Evolutionary conservation across 345 rosid species (phyloP).

Genomic region (Excoecaria agallocha): DNA sequence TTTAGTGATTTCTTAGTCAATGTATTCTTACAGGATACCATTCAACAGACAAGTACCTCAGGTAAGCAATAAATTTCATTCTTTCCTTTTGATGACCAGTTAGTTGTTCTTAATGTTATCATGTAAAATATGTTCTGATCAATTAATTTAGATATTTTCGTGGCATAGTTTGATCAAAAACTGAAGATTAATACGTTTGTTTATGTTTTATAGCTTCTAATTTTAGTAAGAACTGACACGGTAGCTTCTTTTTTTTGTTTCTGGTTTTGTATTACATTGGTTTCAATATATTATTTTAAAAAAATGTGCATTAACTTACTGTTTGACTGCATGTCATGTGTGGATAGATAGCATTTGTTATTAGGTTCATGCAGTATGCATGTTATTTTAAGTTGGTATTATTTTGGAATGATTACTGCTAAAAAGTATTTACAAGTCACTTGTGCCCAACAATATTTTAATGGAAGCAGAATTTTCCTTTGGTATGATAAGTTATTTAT

Average conservation of each 20-base stretch:
- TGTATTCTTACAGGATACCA: constrained; percentile 54
- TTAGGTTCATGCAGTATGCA: background rate
- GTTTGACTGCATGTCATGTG: background rate
- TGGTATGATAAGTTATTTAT: background rate
- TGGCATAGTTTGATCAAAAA: constrained; percentile 5
- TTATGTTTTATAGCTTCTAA: background rate
- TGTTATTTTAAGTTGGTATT: background rate
- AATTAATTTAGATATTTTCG: background rate
- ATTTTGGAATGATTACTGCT: background rate
- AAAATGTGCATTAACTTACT: background rate
- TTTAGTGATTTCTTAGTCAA: background rate
- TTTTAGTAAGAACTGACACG: background rate
- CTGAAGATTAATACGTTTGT: background rate
- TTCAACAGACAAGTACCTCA: constrained; percentile 59
- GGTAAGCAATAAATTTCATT: constrained; percentile 39
- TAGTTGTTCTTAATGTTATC: background rate
- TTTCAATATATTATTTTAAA: background rate
- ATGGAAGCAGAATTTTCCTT: background rate
- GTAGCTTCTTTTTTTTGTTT: background rate
- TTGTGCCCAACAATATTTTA: background rate
- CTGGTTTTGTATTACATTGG: background rate
- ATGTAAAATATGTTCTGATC: background rate
- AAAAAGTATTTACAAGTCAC: background rate
- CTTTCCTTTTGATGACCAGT: background rate
- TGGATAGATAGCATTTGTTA: background rate